These are phyloP conservation scores for Waitea zeae DNA, from an alignment of 1,284 basidiomycete species.

Conservation along the genomic window DNA sequence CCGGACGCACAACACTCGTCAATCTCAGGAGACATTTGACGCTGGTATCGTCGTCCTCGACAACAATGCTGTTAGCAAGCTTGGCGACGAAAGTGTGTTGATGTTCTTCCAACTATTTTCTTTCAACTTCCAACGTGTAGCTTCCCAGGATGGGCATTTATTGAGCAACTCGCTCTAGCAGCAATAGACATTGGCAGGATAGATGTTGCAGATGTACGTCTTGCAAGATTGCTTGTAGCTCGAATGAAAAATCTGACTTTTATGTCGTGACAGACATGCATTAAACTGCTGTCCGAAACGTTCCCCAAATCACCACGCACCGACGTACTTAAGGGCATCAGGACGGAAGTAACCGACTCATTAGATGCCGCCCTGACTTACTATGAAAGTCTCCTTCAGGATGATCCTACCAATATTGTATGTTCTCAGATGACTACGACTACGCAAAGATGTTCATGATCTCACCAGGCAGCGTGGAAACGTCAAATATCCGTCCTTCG, in stretches of 20 bases:
- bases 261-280: conserved; percentile 20
- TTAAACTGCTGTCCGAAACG: conserved; percentile 45
- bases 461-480: conserved; percentile 66
- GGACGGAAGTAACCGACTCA: conserved; percentile 61
- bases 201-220: conserved; percentile 70
- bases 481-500: conserved; percentile 62
- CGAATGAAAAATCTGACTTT: too few species aligned
- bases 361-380: conserved; percentile 46
- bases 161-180: conserved; percentile 81
- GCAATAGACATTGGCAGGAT: conserved; percentile 70
- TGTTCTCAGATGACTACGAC: conserved; percentile 14
- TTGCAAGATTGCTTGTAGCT: too few species aligned
- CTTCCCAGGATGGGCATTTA: conserved; percentile 61
- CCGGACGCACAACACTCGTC: conserved; percentile 44
- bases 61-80: conserved; percentile 23
- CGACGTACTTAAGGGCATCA: conserved; percentile 69
- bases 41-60: conserved; percentile 42
- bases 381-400: conserved; percentile 52
- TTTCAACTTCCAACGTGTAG: not conserved
- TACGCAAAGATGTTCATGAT: conserved; percentile 4
- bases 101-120: conserved; percentile 1
- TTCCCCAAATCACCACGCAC: conserved; percentile 80
- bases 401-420: conserved; percentile 66
- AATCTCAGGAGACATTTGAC: conserved; percentile 57
- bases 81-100: conserved; percentile 42